phyloP scores from a whole-genome alignment of 176 grass and related monocot species.

The Triticum dicoccoides region DNA sequence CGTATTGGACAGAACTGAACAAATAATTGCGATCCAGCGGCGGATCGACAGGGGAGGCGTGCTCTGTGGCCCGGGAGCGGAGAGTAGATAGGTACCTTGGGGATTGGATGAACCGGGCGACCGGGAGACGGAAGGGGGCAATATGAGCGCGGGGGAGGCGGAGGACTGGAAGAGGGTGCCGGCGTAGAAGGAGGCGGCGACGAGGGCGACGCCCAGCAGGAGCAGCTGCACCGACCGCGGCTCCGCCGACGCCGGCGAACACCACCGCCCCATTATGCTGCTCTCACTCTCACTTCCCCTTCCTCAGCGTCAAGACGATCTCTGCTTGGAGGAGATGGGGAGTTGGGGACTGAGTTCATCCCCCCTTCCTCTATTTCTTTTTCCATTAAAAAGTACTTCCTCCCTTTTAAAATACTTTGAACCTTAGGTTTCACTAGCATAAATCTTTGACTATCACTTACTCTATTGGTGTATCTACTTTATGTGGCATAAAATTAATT shows the following conservation, averaged over 20 bases:
- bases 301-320: conserved; percentile 3
- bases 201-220: conserved; percentile 55
- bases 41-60: background rate
- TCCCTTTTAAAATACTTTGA: too few relatives aligned
- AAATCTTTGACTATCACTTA: too few relatives aligned
- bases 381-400: too few relatives aligned
- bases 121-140: background rate
- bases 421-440: too few relatives aligned
- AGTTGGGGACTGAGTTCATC: background rate
- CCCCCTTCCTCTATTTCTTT: background rate
- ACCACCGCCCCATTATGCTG: conserved; percentile 37
- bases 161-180: conserved; percentile 71
- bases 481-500: too few relatives aligned
- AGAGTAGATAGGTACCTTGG: conserved; percentile 20
- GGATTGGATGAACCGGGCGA: conserved; percentile 14
- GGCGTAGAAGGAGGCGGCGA: conserved; percentile 70
- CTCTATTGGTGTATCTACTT: too few relatives aligned
- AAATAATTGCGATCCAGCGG: background rate
- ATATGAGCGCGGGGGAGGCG: conserved; percentile 16
- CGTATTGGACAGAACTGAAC: background rate
- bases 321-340: background rate
- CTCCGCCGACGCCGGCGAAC: conserved; percentile 46
- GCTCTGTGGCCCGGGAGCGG: background rate
- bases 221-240: conserved; percentile 49
- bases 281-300: conserved; percentile 2